Evolutionary conservation across 257 asterid species (phyloP).

Genomic region (Solanum pennellii): DNA sequence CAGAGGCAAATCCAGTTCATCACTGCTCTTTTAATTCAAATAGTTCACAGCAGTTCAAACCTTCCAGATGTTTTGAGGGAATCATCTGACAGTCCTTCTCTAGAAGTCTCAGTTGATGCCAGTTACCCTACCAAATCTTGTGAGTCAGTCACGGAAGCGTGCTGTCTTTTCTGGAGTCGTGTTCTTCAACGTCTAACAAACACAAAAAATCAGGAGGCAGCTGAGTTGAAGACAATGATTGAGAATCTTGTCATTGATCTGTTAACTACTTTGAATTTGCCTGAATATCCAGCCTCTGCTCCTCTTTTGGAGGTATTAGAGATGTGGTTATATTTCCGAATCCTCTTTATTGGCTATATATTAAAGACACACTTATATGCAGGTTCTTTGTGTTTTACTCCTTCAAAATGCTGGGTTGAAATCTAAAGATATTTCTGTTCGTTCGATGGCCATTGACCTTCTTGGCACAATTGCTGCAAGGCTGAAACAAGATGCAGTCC

Average conservation of each 20-base stretch:
- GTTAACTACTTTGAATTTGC: constrained; percentile 80
- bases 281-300: constrained; percentile 96
- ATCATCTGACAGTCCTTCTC: constrained; percentile 44
- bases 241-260: constrained; percentile 94
- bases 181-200: constrained; percentile 88
- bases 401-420: constrained; percentile 94
- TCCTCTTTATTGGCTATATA: not conserved
- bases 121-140: constrained; percentile 75
- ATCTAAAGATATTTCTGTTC: constrained; percentile 83
- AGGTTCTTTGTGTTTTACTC: constrained; percentile 95
- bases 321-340: not conserved
- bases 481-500: constrained; percentile 80
- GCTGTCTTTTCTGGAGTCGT: constrained; percentile 98
- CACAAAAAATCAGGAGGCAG: constrained; percentile 76
- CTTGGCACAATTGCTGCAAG: constrained; percentile 98
- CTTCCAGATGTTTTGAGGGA: constrained; percentile 75
- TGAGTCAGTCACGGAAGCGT: constrained; percentile 83
- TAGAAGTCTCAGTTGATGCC: constrained; percentile 58
- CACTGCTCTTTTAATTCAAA: constrained; percentile 74
- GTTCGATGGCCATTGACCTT: constrained; percentile 97
- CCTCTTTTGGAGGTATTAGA: constrained; percentile 72
- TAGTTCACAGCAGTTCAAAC: constrained; percentile 86
- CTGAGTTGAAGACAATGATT: constrained; percentile 80
- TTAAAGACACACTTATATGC: constrained; percentile 28
- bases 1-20: constrained; percentile 89